Evolutionary conservation across 116 monocot species (phyloP).

Genomic region (Phalaenopsis hybrid): DNA sequence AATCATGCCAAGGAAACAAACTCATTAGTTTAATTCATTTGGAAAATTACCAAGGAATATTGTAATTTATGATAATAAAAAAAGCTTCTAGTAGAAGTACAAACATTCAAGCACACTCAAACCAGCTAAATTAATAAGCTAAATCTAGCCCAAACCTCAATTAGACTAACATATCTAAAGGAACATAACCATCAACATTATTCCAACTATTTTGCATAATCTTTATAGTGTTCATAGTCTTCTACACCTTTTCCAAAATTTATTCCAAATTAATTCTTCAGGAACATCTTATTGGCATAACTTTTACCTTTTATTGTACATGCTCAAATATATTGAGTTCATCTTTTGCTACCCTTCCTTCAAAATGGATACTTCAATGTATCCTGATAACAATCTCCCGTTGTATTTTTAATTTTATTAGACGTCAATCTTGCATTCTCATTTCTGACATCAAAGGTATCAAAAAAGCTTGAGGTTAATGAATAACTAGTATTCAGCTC

Average conservation of each 20-base stretch:
- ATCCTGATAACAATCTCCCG: too few relatives aligned
- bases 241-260: background rate
- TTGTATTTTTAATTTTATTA: too few relatives aligned
- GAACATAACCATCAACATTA: background rate
- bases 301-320: background rate
- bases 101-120: background rate
- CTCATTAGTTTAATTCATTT: background rate
- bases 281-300: background rate
- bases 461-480: too few relatives aligned
- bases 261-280: background rate
- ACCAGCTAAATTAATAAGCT: background rate
- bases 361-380: too few relatives aligned
- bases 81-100: background rate
- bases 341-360: too few relatives aligned
- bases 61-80: background rate
- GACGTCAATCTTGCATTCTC: too few relatives aligned
- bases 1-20: background rate
- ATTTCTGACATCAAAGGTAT: too few relatives aligned
- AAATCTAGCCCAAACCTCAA: background rate
- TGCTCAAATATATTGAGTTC: too few relatives aligned
- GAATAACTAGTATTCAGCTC: too few relatives aligned
- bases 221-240: background rate
- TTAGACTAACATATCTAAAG: background rate
- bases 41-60: background rate
- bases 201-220: background rate